phyloP scores from a whole-genome alignment of 2,329 filamentous ascomycete species.

The Microsporum ferrugineum region DNA sequence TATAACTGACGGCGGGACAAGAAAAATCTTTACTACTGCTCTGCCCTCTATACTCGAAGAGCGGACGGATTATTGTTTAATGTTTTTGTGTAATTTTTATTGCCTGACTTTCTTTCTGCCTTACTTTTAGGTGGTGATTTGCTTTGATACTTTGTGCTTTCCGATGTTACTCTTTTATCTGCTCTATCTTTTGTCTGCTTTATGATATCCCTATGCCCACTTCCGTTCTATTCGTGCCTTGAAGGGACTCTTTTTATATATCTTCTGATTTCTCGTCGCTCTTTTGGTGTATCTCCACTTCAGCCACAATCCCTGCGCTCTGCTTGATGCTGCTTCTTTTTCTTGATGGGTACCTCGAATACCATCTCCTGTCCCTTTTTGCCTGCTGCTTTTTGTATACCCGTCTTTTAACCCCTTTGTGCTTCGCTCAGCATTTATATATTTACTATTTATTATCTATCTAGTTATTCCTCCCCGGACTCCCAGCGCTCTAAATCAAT shows the following conservation, averaged over 20 bases:
- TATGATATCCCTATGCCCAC: background rate
- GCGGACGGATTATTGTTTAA: background rate
- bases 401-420: background rate
- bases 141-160: background rate
- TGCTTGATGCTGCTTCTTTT: background rate
- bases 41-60: background rate
- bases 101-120: background rate
- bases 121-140: background rate
- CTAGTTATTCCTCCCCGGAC: background rate
- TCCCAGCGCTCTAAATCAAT: background rate
- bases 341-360: background rate
- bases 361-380: background rate
- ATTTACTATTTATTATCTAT: background rate
- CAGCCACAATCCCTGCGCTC: background rate
- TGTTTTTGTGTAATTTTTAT: conserved; percentile 3
- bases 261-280: background rate
- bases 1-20: background rate
- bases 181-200: background rate
- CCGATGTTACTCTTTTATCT: background rate
- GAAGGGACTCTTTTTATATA: background rate
- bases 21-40: background rate
- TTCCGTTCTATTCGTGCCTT: background rate
- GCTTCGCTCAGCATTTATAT: too few species aligned
- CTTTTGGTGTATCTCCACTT: background rate
- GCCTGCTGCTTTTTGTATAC: background rate